Evolutionary conservation across 352 stramenopile genomes (phyloP).

Genomic region (Blastocystis sp.): DNA sequence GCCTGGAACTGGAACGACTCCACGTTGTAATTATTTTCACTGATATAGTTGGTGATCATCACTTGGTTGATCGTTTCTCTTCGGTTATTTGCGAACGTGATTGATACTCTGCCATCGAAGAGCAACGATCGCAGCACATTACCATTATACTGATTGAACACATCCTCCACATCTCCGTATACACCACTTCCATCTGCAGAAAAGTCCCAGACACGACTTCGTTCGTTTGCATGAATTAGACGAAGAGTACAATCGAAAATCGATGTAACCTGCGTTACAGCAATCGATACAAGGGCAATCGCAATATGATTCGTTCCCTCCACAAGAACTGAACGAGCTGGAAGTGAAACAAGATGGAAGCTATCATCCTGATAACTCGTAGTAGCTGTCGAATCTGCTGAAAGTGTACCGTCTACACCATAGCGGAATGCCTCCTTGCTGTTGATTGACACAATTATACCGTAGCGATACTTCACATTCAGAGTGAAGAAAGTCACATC

Average conservation of each 20-base stretch:
- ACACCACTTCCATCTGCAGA: not conserved
- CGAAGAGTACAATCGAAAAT: not conserved
- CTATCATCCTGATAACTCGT: not conserved
- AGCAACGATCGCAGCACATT: not conserved
- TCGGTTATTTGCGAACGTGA: not conserved
- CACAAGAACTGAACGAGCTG: not conserved
- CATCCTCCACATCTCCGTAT: not conserved
- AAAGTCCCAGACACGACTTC: not conserved
- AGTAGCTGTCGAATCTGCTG: not conserved
- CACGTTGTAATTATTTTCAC: not conserved
- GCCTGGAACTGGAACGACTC: slow-evolving; percentile 7
- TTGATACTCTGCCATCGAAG: not conserved
- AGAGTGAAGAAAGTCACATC: not conserved
- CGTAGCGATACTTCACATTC: not conserved
- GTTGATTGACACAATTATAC: not conserved
- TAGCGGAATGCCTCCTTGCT: slow-evolving; percentile 5
- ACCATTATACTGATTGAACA: not conserved
- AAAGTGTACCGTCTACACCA: not conserved
- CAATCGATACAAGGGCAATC: not conserved
- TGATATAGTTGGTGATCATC: not conserved
- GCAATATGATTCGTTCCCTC: not conserved
- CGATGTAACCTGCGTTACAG: not conserved
- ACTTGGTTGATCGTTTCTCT: not conserved
- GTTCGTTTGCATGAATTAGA: not conserved
- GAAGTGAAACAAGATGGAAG: not conserved